Base-by-base conservation (phyloP, 129 eudicot genomes). In the Saussurea involucrata region DNA sequence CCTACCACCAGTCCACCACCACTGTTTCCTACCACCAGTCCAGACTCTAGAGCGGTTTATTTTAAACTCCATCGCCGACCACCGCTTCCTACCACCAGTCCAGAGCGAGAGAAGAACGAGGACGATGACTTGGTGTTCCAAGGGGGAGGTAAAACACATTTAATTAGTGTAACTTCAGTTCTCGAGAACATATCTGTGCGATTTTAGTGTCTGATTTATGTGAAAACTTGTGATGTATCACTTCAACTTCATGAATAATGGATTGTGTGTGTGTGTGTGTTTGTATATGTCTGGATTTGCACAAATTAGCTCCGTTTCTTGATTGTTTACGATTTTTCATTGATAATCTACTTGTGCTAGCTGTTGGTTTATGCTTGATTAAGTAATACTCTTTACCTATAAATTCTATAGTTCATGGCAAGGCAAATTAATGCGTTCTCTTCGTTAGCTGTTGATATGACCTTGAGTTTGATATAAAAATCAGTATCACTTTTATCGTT, bases 61-160 rank as follows among this genome's bases (percentile, higher is more conserved):
- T n/a, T n/a, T n/a, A n/a, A n/a, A n/a, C n/a, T n/a, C n/a, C n/a
- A n/a, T n/a, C n/a, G n/a, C n/a, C n/a, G n/a, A n/a, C n/a, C n/a
- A n/a, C n/a, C n/a, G n/a, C n/a, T n/a, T n/a, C n/a, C n/a, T n/a
- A n/a, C n/a, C n/a, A n/a, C n/a, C n/a, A n/a, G n/a, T n/a, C n/a
- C 83, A 92, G 96, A 89, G 81, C 87, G 88, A 8, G 89, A 84
- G 83, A 82, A 78, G 82, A 84, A 66, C 68, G 85, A 88, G 55
- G 78, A 49, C 10, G 66, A 74, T 6, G 93, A 87, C n/a, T n/a
- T n/a, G n/a, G 37, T 64, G 74, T 65, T 11, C 85, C 8, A 91
- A 86, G 13, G 80, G 78, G 57, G 97, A 92, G 90, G 97, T 92
- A 74, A n/a, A 53, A 4, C 73, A 27, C 69, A n/a, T 63, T 80